Evolutionary conservation across 441 rosid species (phyloP), one percentile per base, ranked within the genome.

Genomic region (Francoa sonchifolia): DNA sequence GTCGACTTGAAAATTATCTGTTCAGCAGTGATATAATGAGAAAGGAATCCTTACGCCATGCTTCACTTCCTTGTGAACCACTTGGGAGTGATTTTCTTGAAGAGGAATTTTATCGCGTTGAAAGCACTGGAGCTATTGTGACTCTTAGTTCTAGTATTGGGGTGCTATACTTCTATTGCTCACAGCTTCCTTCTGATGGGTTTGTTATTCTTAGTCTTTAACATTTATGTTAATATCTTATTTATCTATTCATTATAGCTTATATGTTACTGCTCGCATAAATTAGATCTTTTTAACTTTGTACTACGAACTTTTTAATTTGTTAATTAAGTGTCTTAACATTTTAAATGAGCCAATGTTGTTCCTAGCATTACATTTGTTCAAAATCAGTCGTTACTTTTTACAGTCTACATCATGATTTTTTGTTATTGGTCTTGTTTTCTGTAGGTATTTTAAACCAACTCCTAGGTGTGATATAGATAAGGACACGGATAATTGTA

Each of bases 171-270:
- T 79, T 73, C 44, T 87, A 87, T 52, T 92, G 99, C 68, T 81
- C 94, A 2, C 67, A 79, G 33, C 88, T 83, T 26, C 99, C 95
- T 54, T 79, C 89, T 18, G 97, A 92, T 43, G 69, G 77, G 96
- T 90, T 51, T 61, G 85, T 73, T 39, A 42, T 19, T 35, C 32
- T 33, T 33, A 50, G 34, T 44, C 42, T 26, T 26, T 43, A 2
- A 29, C 12, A 6, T 32, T 5, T 6, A 34, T 41, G 15, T n/a
- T n/a, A n/a, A n/a, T n/a, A n/a, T n/a, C n/a, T n/a, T n/a, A n/a
- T n/a, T n/a, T n/a, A n/a, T n/a, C n/a, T n/a, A n/a, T n/a, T n/a
- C n/a, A n/a, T n/a, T n/a, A n/a, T n/a, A n/a, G n/a, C n/a, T n/a
- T n/a, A n/a, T n/a, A n/a, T n/a, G n/a, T n/a, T n/a, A n/a, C n/a